Evolutionary conservation across 2,329 filamentous ascomycete species (phyloP), one percentile per base, ranked within the genome.

Genomic region (Penicillium sp.): DNA sequence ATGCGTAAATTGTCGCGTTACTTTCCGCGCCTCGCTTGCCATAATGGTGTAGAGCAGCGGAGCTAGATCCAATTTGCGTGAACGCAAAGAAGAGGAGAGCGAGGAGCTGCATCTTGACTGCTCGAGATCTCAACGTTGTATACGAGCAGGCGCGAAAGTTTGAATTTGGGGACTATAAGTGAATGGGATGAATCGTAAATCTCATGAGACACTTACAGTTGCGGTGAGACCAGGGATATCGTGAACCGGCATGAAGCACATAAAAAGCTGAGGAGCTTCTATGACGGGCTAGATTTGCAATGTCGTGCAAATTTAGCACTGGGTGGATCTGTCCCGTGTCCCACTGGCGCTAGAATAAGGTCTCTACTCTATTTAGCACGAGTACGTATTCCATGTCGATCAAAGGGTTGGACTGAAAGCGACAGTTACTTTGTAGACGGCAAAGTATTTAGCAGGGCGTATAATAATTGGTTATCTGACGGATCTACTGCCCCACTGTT

Each of bases 1-100:
- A 62, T 1, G 58, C 60, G 23, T 54, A 62, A 39, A 62, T 50
- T 10, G 58, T 58, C 3, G 58, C 60, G 40, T 62, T 56, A 11
- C 45, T 52, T 36, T 59, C 60, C 5, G 54, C 53, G 26, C 52
- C 54, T n/a, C 60, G 55, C 16, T 57, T 57, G 14, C 18, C 24
- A 46, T 46, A 44, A 9, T 44, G 28, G 26, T 45, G 39, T 2
- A 28, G n/a, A 29, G 7, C 11, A 5, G 36, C 48, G 3, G 11
- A 16, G 28, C 28, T 37, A 37, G 51, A 29, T 9, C 19, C 31
- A 23, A 34, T 8, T 13, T 39, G 37, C n/a, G 44, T 2, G 14
- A 48, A 18, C 5, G n/a, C 5, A 18, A 31, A 13, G 2, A 16
- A 26, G 3, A 45, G 10, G 21, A 39, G 14, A 19, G 14, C 14